Evolutionary conservation across 1,284 basidiomycete genomes (phyloP).

Genomic region (Neolentinus lepideus): DNA sequence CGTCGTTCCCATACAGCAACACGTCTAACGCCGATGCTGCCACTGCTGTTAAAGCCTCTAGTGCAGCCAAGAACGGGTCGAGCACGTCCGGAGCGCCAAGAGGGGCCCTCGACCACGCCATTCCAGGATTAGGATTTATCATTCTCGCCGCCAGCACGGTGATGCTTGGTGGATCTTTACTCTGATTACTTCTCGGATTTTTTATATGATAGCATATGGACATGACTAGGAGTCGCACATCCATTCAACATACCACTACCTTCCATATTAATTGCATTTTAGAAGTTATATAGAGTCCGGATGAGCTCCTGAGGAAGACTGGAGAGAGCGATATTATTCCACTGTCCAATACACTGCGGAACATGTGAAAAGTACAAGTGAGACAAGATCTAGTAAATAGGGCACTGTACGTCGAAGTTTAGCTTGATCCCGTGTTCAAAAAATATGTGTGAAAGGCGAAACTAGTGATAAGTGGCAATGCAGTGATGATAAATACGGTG

Average conservation of each 20-base stretch:
- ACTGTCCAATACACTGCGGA: too few relatives aligned
- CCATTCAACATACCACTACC: not conserved
- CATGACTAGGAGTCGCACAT: not conserved
- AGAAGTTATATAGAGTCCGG: too few relatives aligned
- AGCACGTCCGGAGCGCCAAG: not conserved
- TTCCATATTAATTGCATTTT: too few relatives aligned
- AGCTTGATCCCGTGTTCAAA: too few relatives aligned
- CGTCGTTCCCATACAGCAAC: slow-evolving; percentile 44
- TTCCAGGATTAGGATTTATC: not conserved
- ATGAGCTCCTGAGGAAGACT: too few relatives aligned
- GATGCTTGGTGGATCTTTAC: not conserved
- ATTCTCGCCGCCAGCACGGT: not conserved
- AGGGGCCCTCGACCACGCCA: not conserved
- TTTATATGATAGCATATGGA: not conserved
- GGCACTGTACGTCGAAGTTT: too few relatives aligned
- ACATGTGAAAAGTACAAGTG: too few relatives aligned
- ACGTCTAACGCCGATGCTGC: slow-evolving; percentile 8
- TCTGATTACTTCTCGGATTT: not conserved
- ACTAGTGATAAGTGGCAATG: too few relatives aligned
- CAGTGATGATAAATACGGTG: not conserved
- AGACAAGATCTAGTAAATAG: too few relatives aligned
- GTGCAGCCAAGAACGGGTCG: not conserved
- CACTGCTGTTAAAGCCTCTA: slow-evolving; percentile 4
- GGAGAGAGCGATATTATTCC: too few relatives aligned
- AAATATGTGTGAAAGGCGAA: too few relatives aligned